Evolutionary conservation across 2,329 filamentous ascomycete genomes (phyloP), one percentile per base, ranked within the genome.

Genomic region (Periconia sp.): DNA sequence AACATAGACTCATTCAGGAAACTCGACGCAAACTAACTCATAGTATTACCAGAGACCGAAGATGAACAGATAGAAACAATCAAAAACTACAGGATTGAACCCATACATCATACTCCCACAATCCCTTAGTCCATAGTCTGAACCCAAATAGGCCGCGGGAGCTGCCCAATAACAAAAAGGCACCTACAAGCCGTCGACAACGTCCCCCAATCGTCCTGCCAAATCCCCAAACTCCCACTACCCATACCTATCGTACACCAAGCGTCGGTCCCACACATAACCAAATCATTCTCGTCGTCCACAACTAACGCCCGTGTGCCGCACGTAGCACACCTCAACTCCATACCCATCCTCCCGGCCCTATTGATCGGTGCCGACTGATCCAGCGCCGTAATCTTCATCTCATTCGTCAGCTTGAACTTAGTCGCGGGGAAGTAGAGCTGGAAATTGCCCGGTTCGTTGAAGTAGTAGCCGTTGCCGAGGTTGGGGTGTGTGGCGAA

Each of bases 371-470:
- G 18, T 8, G 41, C 6, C 10, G 33, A 41, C 9, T 41, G 40
- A 41, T 60, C 45, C 13, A 41, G 11, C 14, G 44, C 35, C 17
- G 27, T 43, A 5, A 20, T 23, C 15, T 43, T 17, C 50, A 55
- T 45, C 8, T 42, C 33, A 5, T 13, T 11, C 8, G 15, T 45
- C n/a, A 58, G 40, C 40, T 44, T 17, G 51, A 60, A 48, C 18
- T 50, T 51, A 27, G 49, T 48, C 3, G 58, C 53, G 10, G 58
- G 58, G 37, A 56, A 60, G 47, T 60, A 60, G 6, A 37, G 19
- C 41, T 60, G 58, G 17, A 43, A 23, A 31, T 58, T 60, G 6
- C 53, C 55, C 3, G 27, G 19, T 7, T 43, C 14, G 43, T 59
- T 59, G 47, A 56, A 59, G 27, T 50, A 51, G 14, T 17, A 11